These are phyloP conservation scores for Lupinus albus DNA, from an alignment of 306 rosid genomes.

Conservation along the genomic window DNA sequence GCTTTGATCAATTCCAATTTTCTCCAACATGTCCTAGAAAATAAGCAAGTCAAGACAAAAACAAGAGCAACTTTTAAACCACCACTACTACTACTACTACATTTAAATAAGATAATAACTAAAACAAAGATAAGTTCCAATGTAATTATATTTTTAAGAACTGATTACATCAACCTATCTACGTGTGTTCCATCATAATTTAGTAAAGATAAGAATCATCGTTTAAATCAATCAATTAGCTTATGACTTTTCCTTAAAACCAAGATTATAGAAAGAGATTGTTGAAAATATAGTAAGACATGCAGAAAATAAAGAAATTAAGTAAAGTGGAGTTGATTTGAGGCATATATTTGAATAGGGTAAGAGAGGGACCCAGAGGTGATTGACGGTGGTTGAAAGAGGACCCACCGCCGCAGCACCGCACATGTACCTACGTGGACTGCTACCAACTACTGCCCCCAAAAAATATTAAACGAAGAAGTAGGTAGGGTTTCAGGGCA, in stretches of 20 bases:
- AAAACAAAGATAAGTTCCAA: constrained; percentile 7
- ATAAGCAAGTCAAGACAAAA: constrained; percentile 16
- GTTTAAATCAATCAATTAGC: too few relatives aligned
- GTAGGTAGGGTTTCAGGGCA: constrained; percentile 43
- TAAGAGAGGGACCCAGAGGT: constrained; percentile 43
- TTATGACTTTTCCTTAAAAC: too few relatives aligned
- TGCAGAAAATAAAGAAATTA: not conserved
- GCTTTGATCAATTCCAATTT: constrained; percentile 4
- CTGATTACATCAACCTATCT: too few relatives aligned
- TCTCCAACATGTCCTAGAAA: not conserved
- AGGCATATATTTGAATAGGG: constrained; percentile 10
- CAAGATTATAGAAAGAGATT: not conserved
- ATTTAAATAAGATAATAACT: not conserved
- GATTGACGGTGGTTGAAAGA: constrained; percentile 39
- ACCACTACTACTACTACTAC: not conserved
- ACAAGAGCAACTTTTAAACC: constrained; percentile 32
- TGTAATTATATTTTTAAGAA: too few relatives aligned
- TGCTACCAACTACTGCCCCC: constrained; percentile 71
- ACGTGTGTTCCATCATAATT: too few relatives aligned
- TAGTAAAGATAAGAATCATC: too few relatives aligned
- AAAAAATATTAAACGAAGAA: constrained; percentile 34
- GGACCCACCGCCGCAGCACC: constrained; percentile 71
- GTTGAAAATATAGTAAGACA: not conserved
- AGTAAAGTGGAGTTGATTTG: not conserved
- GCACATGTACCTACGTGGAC: constrained; percentile 74